phyloP scores from a whole-genome alignment of 2,329 filamentous ascomycete species.

The Hymenoscyphus occultus region DNA sequence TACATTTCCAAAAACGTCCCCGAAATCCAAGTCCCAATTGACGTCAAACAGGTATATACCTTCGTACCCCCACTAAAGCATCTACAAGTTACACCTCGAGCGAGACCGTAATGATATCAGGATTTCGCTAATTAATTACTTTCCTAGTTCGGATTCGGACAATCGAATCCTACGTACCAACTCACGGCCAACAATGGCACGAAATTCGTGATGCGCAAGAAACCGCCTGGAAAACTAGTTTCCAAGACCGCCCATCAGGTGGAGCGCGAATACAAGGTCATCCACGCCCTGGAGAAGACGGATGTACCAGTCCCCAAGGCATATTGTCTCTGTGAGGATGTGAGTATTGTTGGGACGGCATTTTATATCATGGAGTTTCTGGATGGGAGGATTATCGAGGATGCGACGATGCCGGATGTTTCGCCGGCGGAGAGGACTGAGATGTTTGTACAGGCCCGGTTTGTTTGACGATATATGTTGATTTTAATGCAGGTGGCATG shows the following conservation, averaged over 20 bases:
- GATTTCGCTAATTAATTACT: slow-evolving; percentile 5
- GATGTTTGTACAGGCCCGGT: slow-evolving; percentile 51
- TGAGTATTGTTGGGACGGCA: slow-evolving; percentile 74
- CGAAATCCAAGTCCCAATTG: slow-evolving; percentile 75
- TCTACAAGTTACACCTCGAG: background rate
- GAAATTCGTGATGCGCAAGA: slow-evolving; percentile 91
- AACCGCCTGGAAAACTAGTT: slow-evolving; percentile 89
- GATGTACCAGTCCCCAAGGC: slow-evolving; percentile 83
- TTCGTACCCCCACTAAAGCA: background rate
- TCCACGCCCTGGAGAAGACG: slow-evolving; percentile 75
- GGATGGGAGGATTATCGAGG: slow-evolving; percentile 89
- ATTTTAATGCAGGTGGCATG: slow-evolving; percentile 62
- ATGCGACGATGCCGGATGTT: slow-evolving; percentile 75
- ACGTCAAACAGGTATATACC: slow-evolving; percentile 76
- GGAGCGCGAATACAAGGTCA: slow-evolving; percentile 90
- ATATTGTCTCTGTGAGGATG: slow-evolving; percentile 83
- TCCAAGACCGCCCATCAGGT: slow-evolving; percentile 95
- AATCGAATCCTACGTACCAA: slow-evolving; percentile 96
- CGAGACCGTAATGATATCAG: background rate
- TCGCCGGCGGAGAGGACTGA: slow-evolving; percentile 64
- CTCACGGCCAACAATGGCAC: slow-evolving; percentile 68
- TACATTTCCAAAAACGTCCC: slow-evolving; percentile 80
- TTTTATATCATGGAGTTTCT: slow-evolving; percentile 99
- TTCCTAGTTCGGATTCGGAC: slow-evolving; percentile 85
- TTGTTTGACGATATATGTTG: slow-evolving; percentile 9